Percentiles rank a stretch among this genome's conserved stretches.
phyloP scores from a whole-genome alignment of 176 grass and related monocot species.

The Echinochloa phyllopogon region DNA sequence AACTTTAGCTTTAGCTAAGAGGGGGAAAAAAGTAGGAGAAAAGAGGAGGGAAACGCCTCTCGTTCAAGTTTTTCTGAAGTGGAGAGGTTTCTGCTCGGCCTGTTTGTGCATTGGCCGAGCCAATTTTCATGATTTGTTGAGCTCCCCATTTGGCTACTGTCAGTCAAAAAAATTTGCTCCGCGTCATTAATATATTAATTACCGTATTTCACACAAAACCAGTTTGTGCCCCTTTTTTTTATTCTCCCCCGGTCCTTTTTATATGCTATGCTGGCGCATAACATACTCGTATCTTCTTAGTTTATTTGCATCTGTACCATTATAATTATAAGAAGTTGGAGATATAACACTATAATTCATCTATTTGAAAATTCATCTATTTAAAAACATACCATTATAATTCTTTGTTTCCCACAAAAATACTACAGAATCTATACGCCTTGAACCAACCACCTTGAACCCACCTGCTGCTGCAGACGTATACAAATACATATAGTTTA shows the following conservation, averaged over 20 bases:
- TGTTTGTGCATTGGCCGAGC: slow-evolving; percentile 18
- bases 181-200: slow-evolving; percentile 38
- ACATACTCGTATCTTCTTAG: neutral
- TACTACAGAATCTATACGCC: too few species aligned
- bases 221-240: neutral
- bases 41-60: slow-evolving; percentile 34
- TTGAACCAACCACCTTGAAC: too few species aligned
- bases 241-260: neutral
- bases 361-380: too few species aligned
- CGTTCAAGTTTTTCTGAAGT: slow-evolving; percentile 56
- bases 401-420: too few species aligned
- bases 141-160: slow-evolving; percentile 21
- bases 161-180: neutral
- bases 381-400: too few species aligned
- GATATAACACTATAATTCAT: too few species aligned
- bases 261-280: neutral
- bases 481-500: too few species aligned
- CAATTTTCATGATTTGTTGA: slow-evolving; percentile 44
- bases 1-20: neutral
- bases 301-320: too few species aligned
- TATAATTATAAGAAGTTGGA: too few species aligned
- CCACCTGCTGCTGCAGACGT: too few species aligned
- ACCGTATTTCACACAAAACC: neutral
- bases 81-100: slow-evolving; percentile 32
- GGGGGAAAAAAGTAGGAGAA: neutral